Conservation (phyloP, 225 moss, liverwort and hornwort species). For the Pleurozium schreberi region DNA sequence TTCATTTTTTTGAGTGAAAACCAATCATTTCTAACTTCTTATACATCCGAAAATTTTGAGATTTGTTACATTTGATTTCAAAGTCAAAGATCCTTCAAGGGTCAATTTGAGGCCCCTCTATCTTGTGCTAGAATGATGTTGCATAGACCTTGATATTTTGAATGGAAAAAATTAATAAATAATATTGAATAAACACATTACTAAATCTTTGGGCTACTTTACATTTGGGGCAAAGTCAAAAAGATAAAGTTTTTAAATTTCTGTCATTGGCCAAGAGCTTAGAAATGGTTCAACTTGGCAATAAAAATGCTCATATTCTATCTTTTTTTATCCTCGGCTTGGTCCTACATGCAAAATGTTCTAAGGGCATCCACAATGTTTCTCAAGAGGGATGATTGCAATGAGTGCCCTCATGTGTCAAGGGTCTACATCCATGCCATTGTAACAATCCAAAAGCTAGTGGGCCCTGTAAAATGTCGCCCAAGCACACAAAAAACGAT, state of each 20-base stretch:
- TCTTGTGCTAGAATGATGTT: too few relatives aligned
- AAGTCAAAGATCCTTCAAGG: background rate
- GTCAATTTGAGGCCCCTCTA: background rate
- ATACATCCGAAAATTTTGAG: too few relatives aligned
- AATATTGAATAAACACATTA: background rate
- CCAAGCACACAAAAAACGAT: fast-evolving
- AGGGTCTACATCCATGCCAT: fast-evolving
- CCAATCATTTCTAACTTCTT: too few relatives aligned
- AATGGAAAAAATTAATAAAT: background rate
- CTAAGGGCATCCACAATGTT: background rate
- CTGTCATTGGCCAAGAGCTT: background rate
- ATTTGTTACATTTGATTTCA: too few relatives aligned
- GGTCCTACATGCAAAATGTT: fast-evolving
- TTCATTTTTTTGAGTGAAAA: too few relatives aligned
- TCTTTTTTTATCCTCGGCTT: fast-evolving
- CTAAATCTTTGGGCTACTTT: background rate
- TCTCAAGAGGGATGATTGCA: fast-evolving
- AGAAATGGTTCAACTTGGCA: background rate
- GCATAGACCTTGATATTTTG: too few relatives aligned
- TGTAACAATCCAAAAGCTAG: fast-evolving
- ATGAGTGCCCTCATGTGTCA: fast-evolving
- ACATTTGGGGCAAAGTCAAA: background rate
- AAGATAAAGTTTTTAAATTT: background rate
- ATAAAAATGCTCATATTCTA: background rate
- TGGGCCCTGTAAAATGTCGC: too few relatives aligned